These are phyloP conservation scores for Podospora sp. DNA, from an alignment of 495 filamentous ascomycete genomes.

Conservation along the genomic window DNA sequence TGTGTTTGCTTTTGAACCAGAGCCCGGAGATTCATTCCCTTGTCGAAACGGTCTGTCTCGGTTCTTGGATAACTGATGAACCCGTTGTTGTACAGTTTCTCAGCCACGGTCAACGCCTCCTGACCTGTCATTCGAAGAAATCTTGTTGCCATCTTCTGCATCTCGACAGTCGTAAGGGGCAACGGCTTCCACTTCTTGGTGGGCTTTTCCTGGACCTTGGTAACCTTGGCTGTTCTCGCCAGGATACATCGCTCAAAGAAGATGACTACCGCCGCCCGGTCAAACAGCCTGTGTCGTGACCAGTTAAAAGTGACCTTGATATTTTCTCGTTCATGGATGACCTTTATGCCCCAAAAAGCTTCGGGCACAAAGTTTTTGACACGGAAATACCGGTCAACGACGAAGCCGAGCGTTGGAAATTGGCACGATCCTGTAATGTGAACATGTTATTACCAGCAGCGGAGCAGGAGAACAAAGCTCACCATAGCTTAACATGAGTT, in stretches of 20 bases:
- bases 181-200: constrained; percentile 93
- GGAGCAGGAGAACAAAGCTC: constrained; percentile 20
- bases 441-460: not conserved
- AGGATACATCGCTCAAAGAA: constrained; percentile 82
- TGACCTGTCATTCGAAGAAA: constrained; percentile 86
- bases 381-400: constrained; percentile 91
- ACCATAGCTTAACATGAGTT: constrained; percentile 86
- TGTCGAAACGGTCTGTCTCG: constrained; percentile 95
- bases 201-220: constrained; percentile 81
- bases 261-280: constrained; percentile 76
- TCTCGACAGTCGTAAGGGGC: constrained; percentile 93
- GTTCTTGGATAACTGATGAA: constrained; percentile 98
- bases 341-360: constrained; percentile 87
- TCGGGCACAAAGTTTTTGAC: constrained; percentile 94
- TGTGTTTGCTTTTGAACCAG: constrained; percentile 83
- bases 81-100: constrained; percentile 88
- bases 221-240: constrained; percentile 78
- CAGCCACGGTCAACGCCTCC: constrained; percentile 84
- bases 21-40: constrained; percentile 79
- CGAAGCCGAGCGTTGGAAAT: constrained; percentile 95
- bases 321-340: constrained; percentile 73
- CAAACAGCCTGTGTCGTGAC: constrained; percentile 82
- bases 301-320: constrained; percentile 86
- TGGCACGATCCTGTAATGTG: constrained; percentile 77
- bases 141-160: constrained; percentile 93